Conservation (phyloP, 768 basidiomycete genomes). For the Rhodosporidiobolus odoratus region DNA sequence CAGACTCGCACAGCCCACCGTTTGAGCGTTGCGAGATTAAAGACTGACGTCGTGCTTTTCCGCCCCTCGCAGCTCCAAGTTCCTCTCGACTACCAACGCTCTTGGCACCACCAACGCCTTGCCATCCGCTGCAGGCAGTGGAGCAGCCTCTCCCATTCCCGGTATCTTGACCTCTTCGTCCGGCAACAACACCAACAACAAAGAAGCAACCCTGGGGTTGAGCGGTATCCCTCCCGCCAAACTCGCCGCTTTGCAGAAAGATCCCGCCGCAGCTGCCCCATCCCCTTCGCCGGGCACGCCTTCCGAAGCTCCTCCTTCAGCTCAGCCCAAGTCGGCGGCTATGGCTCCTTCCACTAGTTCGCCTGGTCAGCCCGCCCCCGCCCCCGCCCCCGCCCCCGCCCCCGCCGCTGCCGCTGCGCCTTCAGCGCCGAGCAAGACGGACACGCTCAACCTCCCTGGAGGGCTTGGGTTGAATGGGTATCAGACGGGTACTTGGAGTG, state of each 20-base stretch:
- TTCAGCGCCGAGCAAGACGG: background rate
- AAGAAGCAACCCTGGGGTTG: background rate
- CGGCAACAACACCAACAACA: background rate
- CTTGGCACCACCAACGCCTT: constrained; percentile 6
- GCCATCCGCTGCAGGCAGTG: constrained; percentile 26
- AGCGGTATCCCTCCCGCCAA: constrained; percentile 59
- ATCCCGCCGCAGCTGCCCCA: constrained; percentile 15
- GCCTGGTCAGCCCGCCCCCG: background rate
- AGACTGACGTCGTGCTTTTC: too few species aligned
- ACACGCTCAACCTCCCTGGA: background rate
- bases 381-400: background rate
- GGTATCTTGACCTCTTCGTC: background rate
- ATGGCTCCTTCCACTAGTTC: constrained; percentile 57
- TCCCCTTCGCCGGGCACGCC: background rate
- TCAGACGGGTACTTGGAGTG: constrained; percentile 4
- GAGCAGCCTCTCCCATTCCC: constrained; percentile 27
- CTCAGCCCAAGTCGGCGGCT: constrained; percentile 42
- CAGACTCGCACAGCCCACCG: too few species aligned
- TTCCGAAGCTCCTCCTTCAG: background rate
- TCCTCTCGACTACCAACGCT: constrained; percentile 33
- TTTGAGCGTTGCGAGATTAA: too few species aligned
- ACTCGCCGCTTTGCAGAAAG: constrained; percentile 56
- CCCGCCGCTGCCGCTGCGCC: background rate
- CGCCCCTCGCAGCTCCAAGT: constrained; percentile 22
- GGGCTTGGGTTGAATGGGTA: background rate